Evolutionary conservation across 257 asterid genomes (phyloP).

Genomic region (Euphrasia confusa): DNA sequence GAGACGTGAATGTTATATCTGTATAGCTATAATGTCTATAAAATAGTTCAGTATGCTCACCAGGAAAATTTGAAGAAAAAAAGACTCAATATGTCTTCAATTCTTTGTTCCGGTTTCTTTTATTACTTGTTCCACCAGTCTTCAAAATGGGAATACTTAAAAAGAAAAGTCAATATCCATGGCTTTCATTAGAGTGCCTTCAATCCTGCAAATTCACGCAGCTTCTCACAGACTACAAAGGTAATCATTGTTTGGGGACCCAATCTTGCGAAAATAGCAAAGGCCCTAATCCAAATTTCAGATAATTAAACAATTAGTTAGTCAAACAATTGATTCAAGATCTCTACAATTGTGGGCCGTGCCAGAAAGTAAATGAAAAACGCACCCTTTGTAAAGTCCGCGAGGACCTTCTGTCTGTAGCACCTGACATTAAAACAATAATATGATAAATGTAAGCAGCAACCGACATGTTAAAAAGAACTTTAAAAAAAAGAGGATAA

Average conservation of each 20-base stretch:
- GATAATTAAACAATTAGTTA: slow-evolving; percentile 3
- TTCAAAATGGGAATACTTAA: not conserved
- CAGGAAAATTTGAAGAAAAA: no score
- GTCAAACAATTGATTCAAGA: slow-evolving; percentile 3
- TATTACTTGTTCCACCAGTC: not conserved
- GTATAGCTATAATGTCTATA: no score
- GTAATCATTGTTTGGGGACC: slow-evolving; percentile 92
- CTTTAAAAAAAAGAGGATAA: not conserved
- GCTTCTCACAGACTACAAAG: slow-evolving; percentile 82
- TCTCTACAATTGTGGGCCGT: not conserved
- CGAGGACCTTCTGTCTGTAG: slow-evolving; percentile 78
- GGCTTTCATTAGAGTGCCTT: slow-evolving; percentile 51
- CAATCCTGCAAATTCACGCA: slow-evolving; percentile 70
- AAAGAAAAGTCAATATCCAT: not conserved
- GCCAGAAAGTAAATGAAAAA: not conserved
- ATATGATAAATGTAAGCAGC: not conserved
- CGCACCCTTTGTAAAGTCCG: slow-evolving; percentile 99
- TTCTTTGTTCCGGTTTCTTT: not conserved
- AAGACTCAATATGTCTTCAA: not conserved
- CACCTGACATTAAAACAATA: slow-evolving; percentile 49
- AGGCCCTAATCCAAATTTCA: slow-evolving; percentile 47
- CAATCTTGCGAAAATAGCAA: slow-evolving; percentile 83
- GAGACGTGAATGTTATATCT: no score
- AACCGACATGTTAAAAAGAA: not conserved
- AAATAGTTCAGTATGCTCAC: no score